Evolutionary conservation across 345 rosid species (phyloP), one percentile per base, ranked within the genome.

Genomic region (Zanthoxylum bungeanum): DNA sequence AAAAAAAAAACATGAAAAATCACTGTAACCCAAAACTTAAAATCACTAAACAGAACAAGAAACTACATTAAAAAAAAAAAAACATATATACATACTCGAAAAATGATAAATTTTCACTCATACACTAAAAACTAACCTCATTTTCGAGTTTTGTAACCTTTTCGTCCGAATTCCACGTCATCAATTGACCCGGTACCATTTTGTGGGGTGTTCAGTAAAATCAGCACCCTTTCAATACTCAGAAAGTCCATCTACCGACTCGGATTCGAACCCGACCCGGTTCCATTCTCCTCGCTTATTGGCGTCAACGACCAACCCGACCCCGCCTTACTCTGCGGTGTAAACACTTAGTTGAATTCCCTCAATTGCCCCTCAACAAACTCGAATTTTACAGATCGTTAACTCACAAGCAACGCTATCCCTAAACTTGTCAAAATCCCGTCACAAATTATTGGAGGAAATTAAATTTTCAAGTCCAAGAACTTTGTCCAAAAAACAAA

Each of bases 291-390:
- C 55, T 72, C 79, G 30, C 70, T 73, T 44, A 74, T 47, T 4
- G 94, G 89, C 36, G 86, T 67, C n/a, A 79, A 78, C 68, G 95
- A 83, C 96, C 91, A 91, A 25, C 88, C 86, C 49, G 88, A 75
- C 92, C 91, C 90, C 64, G 69, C 83, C 70, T 85, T 89, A 80
- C 51, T 86, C 84, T 90, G 86, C 68, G 97, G 97, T 76, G 97
- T 89, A 78, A 88, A 83, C 98, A 92, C 92, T 81, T 81, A 78
- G 39, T 33, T 40, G 40, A 69, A 66, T 68, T 37, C 60, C 70
- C 37, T 10, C 27, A 58, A 75, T 77, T 73, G 55, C 72, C 71
- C 34, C 47, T 59, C 60, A 68, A 59, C 65, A 63, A 33, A 52
- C 62, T 52, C 61, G 42, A 69, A 75, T 63, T 66, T 70, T 60